Evolutionary conservation across 2,329 filamentous ascomycete species (phyloP), one percentile per base, ranked within the genome.

Genomic region (Aspergillus nomiae): DNA sequence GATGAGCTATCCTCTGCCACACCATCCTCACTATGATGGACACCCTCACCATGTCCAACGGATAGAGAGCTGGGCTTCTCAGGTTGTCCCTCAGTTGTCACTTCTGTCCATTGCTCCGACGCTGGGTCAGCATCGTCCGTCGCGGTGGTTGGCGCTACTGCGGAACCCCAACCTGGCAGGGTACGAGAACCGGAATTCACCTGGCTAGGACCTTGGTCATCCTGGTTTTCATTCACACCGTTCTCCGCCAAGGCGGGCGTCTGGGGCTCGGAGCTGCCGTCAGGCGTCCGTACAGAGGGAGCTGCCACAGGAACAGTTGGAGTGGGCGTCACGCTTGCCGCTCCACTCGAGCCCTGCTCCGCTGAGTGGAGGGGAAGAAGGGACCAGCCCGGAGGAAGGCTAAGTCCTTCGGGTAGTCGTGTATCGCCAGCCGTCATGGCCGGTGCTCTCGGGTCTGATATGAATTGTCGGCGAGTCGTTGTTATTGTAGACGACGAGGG

Each of bases 351-450:
- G 8, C 61, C 59, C 34, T 59, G 63, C 4, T 60, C 67, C 19
- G 64, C 32, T 0, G 73, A 66, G 30, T 74, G 70, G 28, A 77
- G 70, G 51, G 74, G 74, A 51, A 73, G 63, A 8, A 76, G 69
- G 45, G 70, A 71, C 75, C 75, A 87, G 12, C 85, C 85, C 61
- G 81, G 78, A 8, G 85, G 85, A 30, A 87, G 71, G 9, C 72
- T 78, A 57, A 87, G 71, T 3, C 85, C 85, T 58, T 79, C 76
- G 11, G 85, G 85, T 41, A 87, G 71, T 58, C 78, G 74, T 56
- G 78, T 71, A 65, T 84, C 80, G 11, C 81, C 83, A 43, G 77
- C 73, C 28, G 65, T 66, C 56, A 84, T 70, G 11, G 72, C 68
- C 58, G 70, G 64, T 59, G 75, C 67, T 46, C 70, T 67, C 16